A percentile compares a stretch with the other conserved stretches of the same genome.
Conservation (phyloP, 257 asterid species). For the Solanum virginianum region DNA sequence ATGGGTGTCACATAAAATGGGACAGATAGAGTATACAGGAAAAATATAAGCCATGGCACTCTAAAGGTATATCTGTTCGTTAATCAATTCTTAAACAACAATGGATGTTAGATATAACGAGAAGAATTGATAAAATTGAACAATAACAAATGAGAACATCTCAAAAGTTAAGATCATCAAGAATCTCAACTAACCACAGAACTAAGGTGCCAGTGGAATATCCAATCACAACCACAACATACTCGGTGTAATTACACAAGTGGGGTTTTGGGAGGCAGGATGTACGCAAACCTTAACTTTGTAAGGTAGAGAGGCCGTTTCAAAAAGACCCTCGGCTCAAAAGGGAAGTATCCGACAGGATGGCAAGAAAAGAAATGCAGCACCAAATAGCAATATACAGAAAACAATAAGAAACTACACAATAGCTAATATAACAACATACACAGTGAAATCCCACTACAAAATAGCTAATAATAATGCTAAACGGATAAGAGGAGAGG, state of each 20-base stretch:
- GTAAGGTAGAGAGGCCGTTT: background rate
- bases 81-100: background rate
- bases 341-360: background rate
- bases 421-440: no score
- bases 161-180: background rate
- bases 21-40: background rate
- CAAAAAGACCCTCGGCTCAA: background rate
- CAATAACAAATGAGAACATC: background rate
- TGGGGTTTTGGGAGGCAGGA: background rate
- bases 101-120: background rate
- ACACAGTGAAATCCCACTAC: background rate
- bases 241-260: background rate
- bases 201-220: background rate
- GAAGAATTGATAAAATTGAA: background rate
- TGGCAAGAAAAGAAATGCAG: background rate
- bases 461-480: background rate
- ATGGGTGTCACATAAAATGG: no score
- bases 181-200: background rate
- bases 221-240: background rate
- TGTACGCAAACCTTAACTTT: background rate
- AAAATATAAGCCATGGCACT: background rate
- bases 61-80: background rate
- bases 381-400: background rate
- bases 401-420: background rate
- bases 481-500: background rate